Base-by-base conservation (phyloP, 1,284 basidiomycete species). In the Trichosporon coremiiforme region DNA sequence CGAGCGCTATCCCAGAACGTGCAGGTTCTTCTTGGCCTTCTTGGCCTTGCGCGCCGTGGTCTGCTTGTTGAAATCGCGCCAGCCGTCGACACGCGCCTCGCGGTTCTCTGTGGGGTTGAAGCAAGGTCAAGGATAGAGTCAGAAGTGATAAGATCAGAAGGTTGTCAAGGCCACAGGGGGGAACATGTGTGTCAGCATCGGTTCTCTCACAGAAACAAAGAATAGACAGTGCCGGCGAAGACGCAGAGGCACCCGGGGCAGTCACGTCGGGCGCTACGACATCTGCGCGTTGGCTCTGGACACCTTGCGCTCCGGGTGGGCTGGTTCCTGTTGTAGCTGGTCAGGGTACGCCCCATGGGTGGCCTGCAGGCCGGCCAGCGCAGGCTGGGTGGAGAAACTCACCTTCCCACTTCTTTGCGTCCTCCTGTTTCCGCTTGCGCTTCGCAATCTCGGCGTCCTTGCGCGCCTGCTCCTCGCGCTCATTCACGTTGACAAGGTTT, bases 321-420 rank as follows among this genome's bases (percentile, higher is more conserved):
- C 50, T 53, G 15, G 15, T 62, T 33, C 57, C 57, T 62, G 57
- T 62, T 33, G 57, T 62, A 33, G n/a, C 57, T 62, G 57, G 57
- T 62, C 57, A 62, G 57, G 57, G 33, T 62, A 62, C 57, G 57
- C 57, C 29, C 57, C 57, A n/a, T n/a, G 29, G 57, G 33, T 33
- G 33, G 33, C 33, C 33, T 35, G 33, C 33, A 35, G 33, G 33
- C 33, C 29, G 17, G 57, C 31, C 57, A 17, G 57, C 15, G 2
- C 31, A n/a, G 15, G 31, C 9, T 62, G 60, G n/a, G 12, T 31
- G 17, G 6, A 53, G 62, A 57, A 33, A 77, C 83, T 78, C 74
- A 81, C 84, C 84, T 77, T 87, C 87, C 87, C 87, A 88, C 55
- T 79, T 79, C 57, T 80, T 82, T 60, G 85, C 83, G 4, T 86